Percentiles rank a stretch among this genome's conserved stretches.
Evolutionary conservation across 768 basidiomycete species (phyloP).

Genomic region (Pleurotus sapidus): DNA sequence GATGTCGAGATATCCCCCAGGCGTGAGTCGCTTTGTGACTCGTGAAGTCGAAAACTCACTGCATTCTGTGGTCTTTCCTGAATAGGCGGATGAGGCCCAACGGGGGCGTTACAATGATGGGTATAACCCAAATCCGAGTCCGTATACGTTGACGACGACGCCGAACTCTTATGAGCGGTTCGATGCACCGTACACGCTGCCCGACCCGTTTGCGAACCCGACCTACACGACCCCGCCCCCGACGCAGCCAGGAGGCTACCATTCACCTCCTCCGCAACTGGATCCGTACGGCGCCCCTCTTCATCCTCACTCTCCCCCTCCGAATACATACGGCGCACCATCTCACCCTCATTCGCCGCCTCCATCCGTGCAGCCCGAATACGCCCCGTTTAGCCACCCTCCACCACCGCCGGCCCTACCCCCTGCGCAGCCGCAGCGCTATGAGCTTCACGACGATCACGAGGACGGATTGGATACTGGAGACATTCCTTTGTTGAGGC

Average conservation of each 20-base stretch:
- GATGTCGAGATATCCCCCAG: slow-evolving; percentile 8
- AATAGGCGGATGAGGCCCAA: slow-evolving; percentile 64
- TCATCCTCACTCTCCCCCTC: slow-evolving; percentile 22
- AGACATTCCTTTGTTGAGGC: slow-evolving; percentile 63
- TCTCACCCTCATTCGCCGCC: slow-evolving; percentile 8
- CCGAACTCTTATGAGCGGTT: slow-evolving; percentile 42
- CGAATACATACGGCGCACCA: slow-evolving; percentile 14
- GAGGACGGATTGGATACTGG: slow-evolving; percentile 50
- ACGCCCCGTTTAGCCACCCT: slow-evolving; percentile 18
- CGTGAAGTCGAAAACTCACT: not conserved
- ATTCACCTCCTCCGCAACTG: slow-evolving; percentile 1
- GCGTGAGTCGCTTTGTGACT: not conserved
- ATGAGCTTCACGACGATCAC: slow-evolving; percentile 40
- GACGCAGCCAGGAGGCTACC: slow-evolving; percentile 17
- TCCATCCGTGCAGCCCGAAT: slow-evolving; percentile 16
- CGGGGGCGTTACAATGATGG: slow-evolving; percentile 66
- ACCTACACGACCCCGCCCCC: slow-evolving; percentile 17
- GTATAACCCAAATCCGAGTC: slow-evolving; percentile 49
- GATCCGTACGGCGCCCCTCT: slow-evolving; percentile 17
- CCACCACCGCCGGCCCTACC: slow-evolving; percentile 22
- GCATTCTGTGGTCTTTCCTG: not conserved
- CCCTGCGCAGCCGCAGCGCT: slow-evolving; percentile 21
- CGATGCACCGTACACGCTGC: slow-evolving; percentile 17
- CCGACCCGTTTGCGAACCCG: slow-evolving; percentile 21
- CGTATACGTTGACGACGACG: slow-evolving; percentile 35